Evolutionary conservation across 2,329 filamentous ascomycete genomes (phyloP).

Genomic region (Botryotinia narcissicola): DNA sequence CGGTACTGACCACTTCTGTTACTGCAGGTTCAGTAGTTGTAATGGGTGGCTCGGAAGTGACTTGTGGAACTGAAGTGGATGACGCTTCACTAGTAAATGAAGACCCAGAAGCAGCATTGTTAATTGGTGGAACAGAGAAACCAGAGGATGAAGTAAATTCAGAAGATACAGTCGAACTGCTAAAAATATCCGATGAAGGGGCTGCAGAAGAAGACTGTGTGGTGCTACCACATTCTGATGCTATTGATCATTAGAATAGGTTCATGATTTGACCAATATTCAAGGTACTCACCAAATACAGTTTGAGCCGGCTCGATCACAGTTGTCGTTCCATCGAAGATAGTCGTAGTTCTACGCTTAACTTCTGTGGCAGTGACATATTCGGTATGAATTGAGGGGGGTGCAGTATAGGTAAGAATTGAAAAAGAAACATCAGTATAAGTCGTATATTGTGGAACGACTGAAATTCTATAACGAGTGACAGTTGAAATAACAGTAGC

Average conservation of each 20-base stretch:
- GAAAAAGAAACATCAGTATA: neutral
- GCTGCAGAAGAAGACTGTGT: neutral
- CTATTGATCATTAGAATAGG: neutral
- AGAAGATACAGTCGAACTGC: neutral
- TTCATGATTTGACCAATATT: neutral
- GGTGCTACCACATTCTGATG: constrained; percentile 4
- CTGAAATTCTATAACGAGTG: constrained; percentile 16
- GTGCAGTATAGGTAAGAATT: constrained; percentile 2
- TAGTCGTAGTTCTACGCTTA: constrained; percentile 6
- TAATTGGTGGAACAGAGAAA: neutral
- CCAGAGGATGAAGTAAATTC: neutral
- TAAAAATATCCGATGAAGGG: neutral
- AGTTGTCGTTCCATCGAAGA: neutral
- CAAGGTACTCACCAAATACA: neutral
- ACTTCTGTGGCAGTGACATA: constrained; percentile 7
- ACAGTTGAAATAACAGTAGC: constrained; percentile 9
- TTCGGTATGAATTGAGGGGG: constrained; percentile 6
- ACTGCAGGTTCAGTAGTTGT: neutral
- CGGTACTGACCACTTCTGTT: neutral
- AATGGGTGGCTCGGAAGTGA: neutral
- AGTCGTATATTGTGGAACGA: constrained; percentile 17
- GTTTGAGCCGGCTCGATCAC: neutral
- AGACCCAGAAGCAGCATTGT: neutral
- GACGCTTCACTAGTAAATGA: neutral
- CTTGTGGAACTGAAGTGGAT: neutral